These are phyloP conservation scores for Geotrichum restrictum DNA, from an alignment of 1,139 yeast genomes.

Conservation along the genomic window DNA sequence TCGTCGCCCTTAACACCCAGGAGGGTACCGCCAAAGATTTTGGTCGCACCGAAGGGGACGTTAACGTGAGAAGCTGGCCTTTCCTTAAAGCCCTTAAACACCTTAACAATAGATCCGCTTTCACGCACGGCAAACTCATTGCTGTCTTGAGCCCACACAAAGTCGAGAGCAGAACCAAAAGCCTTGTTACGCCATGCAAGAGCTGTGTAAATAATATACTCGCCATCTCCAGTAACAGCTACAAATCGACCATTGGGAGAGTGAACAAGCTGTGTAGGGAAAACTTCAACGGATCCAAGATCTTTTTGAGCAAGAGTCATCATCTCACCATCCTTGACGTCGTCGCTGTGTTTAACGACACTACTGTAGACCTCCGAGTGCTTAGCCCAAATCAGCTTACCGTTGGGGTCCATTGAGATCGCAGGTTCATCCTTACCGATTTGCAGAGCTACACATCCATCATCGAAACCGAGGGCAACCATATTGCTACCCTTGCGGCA, in stretches of 20 bases:
- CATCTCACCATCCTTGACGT: constrained; percentile 64
- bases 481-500: constrained; percentile 72
- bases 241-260: constrained; percentile 98
- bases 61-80: constrained; percentile 57
- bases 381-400: constrained; percentile 85
- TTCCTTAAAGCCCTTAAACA: constrained; percentile 82
- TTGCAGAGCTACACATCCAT: constrained; percentile 82
- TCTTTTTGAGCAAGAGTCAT: constrained; percentile 77
- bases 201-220: constrained; percentile 91
- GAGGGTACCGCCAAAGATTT: constrained; percentile 79
- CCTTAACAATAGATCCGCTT: constrained; percentile 58
- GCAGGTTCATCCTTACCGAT: constrained; percentile 94
- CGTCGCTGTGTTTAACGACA: constrained; percentile 63
- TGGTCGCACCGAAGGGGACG: constrained; percentile 64
- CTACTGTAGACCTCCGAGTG: constrained; percentile 87
- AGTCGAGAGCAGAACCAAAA: constrained; percentile 85
- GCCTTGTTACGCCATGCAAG: constrained; percentile 97
- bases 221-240: constrained; percentile 97
- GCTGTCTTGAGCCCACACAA: constrained; percentile 93
- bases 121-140: constrained; percentile 83
- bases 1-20: constrained; percentile 69
- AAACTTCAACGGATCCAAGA: constrained; percentile 85
- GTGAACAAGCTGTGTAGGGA: constrained; percentile 80
- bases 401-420: constrained; percentile 86
- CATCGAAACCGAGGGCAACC: constrained; percentile 90